Conservation (phyloP, 2,329 filamentous ascomycete species). For the Ophiocordyceps camponoti-leonardi region DNA sequence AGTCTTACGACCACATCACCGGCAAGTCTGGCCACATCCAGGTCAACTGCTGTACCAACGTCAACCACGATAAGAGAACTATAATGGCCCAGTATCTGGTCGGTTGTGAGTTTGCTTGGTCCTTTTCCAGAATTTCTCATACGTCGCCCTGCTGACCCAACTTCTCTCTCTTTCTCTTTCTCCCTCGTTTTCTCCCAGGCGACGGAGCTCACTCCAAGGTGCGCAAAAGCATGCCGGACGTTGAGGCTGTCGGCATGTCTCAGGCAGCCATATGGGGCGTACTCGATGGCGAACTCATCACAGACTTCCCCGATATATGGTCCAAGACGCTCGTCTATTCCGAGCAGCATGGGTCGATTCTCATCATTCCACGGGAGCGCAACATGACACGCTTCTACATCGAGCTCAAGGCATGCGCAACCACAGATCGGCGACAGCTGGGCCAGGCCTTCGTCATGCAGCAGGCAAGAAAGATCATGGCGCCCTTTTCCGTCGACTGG, state of each 20-base stretch:
- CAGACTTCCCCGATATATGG: slow-evolving; percentile 60
- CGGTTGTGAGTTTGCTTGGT: slow-evolving; percentile 37
- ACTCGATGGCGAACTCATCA: slow-evolving; percentile 52
- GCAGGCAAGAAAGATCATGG: slow-evolving; percentile 42
- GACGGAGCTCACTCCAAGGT: slow-evolving; percentile 59
- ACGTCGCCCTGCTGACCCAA: not conserved
- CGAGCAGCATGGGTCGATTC: slow-evolving; percentile 47
- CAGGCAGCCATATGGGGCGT: slow-evolving; percentile 49
- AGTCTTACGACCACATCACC: slow-evolving; percentile 31
- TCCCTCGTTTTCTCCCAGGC: slow-evolving; percentile 19
- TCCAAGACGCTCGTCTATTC: slow-evolving; percentile 55
- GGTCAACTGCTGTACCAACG: slow-evolving; percentile 32
- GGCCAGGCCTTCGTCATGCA: slow-evolving; percentile 55
- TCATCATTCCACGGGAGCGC: slow-evolving; percentile 58
- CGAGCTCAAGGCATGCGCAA: slow-evolving; percentile 30
- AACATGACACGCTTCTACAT: slow-evolving; percentile 53
- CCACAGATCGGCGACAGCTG: slow-evolving; percentile 20
- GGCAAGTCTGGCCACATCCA: slow-evolving; percentile 26
- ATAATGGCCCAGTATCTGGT: slow-evolving; percentile 47
- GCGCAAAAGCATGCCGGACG: slow-evolving; percentile 42
- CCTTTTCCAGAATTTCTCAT: no score
- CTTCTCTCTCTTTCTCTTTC: not conserved
- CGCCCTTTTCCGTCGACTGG: slow-evolving; percentile 39
- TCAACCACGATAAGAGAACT: slow-evolving; percentile 29
- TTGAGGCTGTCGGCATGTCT: slow-evolving; percentile 36